Evolutionary conservation across 2,329 filamentous ascomycete species (phyloP), one percentile per base, ranked within the genome.

Genomic region (Monosporascus cannonballus): DNA sequence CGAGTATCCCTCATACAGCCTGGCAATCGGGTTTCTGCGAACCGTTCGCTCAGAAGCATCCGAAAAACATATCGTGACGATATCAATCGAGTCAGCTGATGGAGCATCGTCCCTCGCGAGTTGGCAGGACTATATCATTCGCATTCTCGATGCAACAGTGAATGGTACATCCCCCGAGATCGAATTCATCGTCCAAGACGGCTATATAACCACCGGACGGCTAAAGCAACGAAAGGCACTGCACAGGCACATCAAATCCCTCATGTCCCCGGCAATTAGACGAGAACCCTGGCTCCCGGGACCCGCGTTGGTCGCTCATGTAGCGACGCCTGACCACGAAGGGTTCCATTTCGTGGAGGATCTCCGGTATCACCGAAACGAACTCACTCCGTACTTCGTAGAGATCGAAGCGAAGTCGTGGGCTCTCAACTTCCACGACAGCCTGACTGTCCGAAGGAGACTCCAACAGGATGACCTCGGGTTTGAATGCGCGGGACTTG

Each of bases 401-500:
- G 61, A 65, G 44, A 55, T 65, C 39, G 54, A 54, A 36, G 51
- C 54, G 4, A 55, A 55, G 42, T 55, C 55, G 4, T 56, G 55
- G 54, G 55, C 52, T n/a, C 27, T 59, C 4, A 59, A 51, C 41
- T 55, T 57, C 41, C 57, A 55, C 4, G 57, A 59, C 27, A 45
- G 57, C 6, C 54, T 48, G 15, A 38, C 57, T 3, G 57, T 55
- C 17, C 18, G 47, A 54, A 8, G 53, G 54, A 11, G 51, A 54
- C 22, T 24, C 25, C 51, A 48, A 25, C 42, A 18, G 41, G 24
- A 44, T 5, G 6, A 47, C 9, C 48, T 62, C 1, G 59, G 59
- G n/a, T 30, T 41, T 3, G 54, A 63, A 46, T 70, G 64, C 51
- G 62, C 63, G 46, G 72, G 67, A 9, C 51, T 67, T 30, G 61